phyloP scores from a whole-genome alignment of 345 rosid genomes.

The Capsella bursapastoris region DNA sequence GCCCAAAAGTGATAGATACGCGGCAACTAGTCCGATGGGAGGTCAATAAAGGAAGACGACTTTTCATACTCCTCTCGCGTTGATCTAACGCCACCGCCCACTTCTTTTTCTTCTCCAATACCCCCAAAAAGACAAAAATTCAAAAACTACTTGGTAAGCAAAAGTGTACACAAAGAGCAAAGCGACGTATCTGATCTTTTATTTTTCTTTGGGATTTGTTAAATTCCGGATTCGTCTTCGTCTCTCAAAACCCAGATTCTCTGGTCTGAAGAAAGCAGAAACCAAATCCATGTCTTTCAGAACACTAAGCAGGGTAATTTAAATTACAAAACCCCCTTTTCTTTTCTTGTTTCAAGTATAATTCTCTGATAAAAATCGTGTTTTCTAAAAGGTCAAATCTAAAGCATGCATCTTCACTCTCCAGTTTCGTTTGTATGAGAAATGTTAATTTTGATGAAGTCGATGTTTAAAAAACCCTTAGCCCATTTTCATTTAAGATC shows the following conservation, averaged over 20 bases:
- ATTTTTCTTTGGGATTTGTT: neutral
- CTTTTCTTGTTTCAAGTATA: neutral
- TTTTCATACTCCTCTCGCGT: conserved; percentile 23
- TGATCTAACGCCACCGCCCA: conserved; percentile 47
- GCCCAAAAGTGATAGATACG: conserved; percentile 14
- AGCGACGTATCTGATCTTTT: conserved; percentile 31
- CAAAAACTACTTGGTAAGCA: neutral
- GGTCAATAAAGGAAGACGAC: conserved; percentile 13
- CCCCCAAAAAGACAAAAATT: neutral
- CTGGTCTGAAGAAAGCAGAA: conserved; percentile 13
- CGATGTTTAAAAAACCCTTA: too few species aligned
- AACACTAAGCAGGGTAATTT: conserved; percentile 55
- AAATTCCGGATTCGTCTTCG: neutral
- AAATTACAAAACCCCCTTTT: neutral
- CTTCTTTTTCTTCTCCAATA: neutral
- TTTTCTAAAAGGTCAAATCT: too few species aligned
- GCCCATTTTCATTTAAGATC: neutral
- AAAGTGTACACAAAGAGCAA: conserved; percentile 35
- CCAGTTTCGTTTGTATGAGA: neutral
- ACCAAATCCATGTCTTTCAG: conserved; percentile 57
- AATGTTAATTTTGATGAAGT: neutral
- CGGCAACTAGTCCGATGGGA: conserved; percentile 24
- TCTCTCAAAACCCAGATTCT: conserved; percentile 7
- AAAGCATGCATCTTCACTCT: conserved; percentile 32
- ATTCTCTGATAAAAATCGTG: neutral